Conservation (phyloP, 1,284 basidiomycete genomes). For the Neotropicomus parvogracilis region DNA sequence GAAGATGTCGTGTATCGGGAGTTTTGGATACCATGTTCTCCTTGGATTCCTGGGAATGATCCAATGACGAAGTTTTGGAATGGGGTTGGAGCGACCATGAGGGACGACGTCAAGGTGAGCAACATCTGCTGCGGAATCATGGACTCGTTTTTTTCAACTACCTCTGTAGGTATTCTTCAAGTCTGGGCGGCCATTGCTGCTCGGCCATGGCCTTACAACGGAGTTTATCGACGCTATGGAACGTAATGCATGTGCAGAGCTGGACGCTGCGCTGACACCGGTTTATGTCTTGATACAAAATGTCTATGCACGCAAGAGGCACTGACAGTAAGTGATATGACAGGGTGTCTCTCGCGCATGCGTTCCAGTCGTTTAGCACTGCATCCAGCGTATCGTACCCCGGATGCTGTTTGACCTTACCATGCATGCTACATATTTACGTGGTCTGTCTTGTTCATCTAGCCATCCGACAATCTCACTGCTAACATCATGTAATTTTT, state of each 20-base stretch:
- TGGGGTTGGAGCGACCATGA: slow-evolving; percentile 35
- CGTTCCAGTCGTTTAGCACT: slow-evolving; percentile 13
- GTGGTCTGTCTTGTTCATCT: slow-evolving; percentile 1
- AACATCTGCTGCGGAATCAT: slow-evolving; percentile 14
- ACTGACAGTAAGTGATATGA: slow-evolving; percentile 12
- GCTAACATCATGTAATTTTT: neutral
- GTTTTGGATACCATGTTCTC: slow-evolving; percentile 56
- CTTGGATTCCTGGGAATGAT: slow-evolving; percentile 40
- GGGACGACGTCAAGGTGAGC: slow-evolving; percentile 44
- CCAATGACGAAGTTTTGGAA: slow-evolving; percentile 32
- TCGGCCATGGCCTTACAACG: slow-evolving; percentile 56
- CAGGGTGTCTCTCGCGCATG: neutral
- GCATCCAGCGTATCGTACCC: slow-evolving; percentile 20
- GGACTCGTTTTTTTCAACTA: neutral
- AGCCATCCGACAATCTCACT: neutral
- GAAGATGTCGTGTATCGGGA: slow-evolving; percentile 54
- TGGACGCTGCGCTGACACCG: slow-evolving; percentile 44
- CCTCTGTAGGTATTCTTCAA: slow-evolving; percentile 55
- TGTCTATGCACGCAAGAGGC: slow-evolving; percentile 56
- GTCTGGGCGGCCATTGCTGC: slow-evolving; percentile 62
- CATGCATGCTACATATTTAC: slow-evolving; percentile 9
- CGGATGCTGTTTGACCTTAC: slow-evolving; percentile 22
- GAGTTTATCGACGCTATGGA: slow-evolving; percentile 52
- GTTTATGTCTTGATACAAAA: slow-evolving; percentile 54
- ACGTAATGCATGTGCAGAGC: slow-evolving; percentile 45